Conservation (phyloP, 2,329 filamentous ascomycete genomes). For the Aspergillus sojae region DNA sequence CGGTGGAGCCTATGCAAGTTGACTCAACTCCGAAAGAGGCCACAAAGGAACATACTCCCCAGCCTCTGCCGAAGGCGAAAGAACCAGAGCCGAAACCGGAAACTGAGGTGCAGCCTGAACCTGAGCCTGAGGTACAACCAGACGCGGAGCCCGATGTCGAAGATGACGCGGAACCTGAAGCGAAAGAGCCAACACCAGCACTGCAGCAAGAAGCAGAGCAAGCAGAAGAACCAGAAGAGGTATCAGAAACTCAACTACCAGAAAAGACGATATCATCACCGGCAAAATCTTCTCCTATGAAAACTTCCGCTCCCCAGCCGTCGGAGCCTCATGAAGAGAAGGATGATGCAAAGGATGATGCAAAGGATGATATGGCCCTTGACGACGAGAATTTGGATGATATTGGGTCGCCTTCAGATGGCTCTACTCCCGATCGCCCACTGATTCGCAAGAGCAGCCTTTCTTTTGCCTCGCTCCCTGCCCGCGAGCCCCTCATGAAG, state of each 20-base stretch:
- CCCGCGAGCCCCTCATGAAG: conserved; percentile 83
- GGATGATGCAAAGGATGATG: conserved; percentile 32
- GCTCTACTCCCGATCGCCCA: conserved; percentile 58
- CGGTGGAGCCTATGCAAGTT: conserved; percentile 41
- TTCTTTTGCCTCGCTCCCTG: conserved; percentile 89
- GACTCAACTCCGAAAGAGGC: conserved; percentile 28
- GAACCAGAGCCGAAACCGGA: conserved; percentile 6
- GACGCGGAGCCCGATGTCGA: conserved; percentile 8
- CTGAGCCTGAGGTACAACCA: conserved; percentile 7
- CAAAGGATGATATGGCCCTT: conserved; percentile 35
- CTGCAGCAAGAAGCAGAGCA: conserved; percentile 10
- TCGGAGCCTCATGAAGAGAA: conserved; percentile 21
- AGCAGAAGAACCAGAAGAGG: conserved; percentile 9
- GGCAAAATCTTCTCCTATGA: conserved; percentile 21
- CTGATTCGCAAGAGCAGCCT: conserved; percentile 90
- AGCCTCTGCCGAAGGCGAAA: conserved; percentile 13
- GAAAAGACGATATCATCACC: conserved; percentile 19
- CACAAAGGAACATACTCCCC: conserved; percentile 19
- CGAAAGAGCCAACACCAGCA: conserved; percentile 3
- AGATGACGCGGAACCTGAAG: conserved; percentile 4
- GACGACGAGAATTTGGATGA: conserved; percentile 43
- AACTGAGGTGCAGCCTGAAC: conserved; percentile 4
- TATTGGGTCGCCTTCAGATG: conserved; percentile 51
- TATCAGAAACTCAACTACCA: background rate
- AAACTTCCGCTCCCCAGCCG: conserved; percentile 13